Evolutionary conservation across 345 rosid genomes (phyloP).

Genomic region (Capsella bursapastoris): DNA sequence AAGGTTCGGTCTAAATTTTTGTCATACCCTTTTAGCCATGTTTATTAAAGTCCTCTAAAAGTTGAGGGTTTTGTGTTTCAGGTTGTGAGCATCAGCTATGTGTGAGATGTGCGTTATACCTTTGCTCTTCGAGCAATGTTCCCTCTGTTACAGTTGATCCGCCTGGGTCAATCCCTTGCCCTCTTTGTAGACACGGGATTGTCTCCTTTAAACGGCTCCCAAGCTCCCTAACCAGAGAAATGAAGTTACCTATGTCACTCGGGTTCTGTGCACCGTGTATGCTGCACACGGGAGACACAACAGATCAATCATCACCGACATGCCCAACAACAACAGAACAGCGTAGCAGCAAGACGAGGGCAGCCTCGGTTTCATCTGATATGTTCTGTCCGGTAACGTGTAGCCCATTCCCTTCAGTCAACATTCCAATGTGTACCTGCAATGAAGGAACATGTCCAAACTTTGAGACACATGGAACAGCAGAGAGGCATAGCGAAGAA

Average conservation of each 20-base stretch:
- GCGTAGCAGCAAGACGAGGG: slow-evolving; percentile 65
- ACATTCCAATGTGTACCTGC: slow-evolving; percentile 89
- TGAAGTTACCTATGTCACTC: slow-evolving; percentile 68
- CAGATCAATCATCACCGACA: slow-evolving; percentile 64
- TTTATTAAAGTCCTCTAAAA: neutral
- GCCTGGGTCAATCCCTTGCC: slow-evolving; percentile 93
- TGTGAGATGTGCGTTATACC: slow-evolving; percentile 91
- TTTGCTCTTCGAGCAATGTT: slow-evolving; percentile 81
- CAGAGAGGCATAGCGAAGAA: slow-evolving; percentile 47
- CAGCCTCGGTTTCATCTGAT: slow-evolving; percentile 83
- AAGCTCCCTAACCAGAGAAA: slow-evolving; percentile 67
- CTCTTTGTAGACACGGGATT: slow-evolving; percentile 92
- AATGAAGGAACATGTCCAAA: slow-evolving; percentile 83
- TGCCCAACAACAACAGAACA: slow-evolving; percentile 59
- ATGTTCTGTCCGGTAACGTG: slow-evolving; percentile 89
- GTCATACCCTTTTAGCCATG: neutral
- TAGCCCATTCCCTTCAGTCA: slow-evolving; percentile 90
- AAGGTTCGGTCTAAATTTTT: slow-evolving; percentile 58
- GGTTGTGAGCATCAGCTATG: slow-evolving; percentile 97
- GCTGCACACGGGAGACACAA: slow-evolving; percentile 72
- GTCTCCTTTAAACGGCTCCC: slow-evolving; percentile 72
- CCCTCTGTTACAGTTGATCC: slow-evolving; percentile 68
- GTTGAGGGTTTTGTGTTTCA: slow-evolving; percentile 39
- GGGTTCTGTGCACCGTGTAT: slow-evolving; percentile 93
- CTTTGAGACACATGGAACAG: slow-evolving; percentile 66